Base-by-base conservation (phyloP, 306 rosid species). In the Rubus parviflorus region DNA sequence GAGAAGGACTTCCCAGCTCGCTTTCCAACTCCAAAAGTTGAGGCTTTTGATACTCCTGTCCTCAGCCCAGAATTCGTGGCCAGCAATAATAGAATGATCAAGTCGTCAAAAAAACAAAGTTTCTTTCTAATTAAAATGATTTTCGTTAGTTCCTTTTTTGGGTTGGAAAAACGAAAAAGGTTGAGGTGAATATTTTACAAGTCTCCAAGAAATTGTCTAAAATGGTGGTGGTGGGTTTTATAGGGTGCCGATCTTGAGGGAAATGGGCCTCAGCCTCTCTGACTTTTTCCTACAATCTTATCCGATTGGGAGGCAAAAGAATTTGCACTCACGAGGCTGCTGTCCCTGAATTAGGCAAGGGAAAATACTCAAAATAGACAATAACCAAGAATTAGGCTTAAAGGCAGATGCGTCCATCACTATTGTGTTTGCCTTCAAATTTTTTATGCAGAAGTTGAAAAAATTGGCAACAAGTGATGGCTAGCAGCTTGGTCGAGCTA, bases 271-370 rank as follows among this genome's bases (percentile, higher is more conserved):
- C n/a, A 81, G 79, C 54, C 25, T 75, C 73, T 45, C 52, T 37
- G 74, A 70, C 60, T 17, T 62, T 57, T 54, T 41, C 65, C 43
- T 43, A 7, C 40, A 66, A 76, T 84, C 84, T 83, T 87, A 84
- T 87, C 88, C 82, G 51, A 77, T 49, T 45, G 10, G 45, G 30
- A 60, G 72, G 77, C 53, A 61, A 16, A 40, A 46, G 70, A 75
- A 68, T 78, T 78, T 72, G 85, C 60, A 37, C 75, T 81, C 80
- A 83, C 85, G 85, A 81, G 80, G 82, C 38, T 67, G 53, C 54
- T 70, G 81, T 42, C 74, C 49, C 67, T 30, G 35, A 30, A 30
- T n/a, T n/a, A n/a, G n/a, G n/a, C n/a, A n/a, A n/a, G n/a, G n/a
- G n/a, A n/a, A n/a, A n/a, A n/a, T n/a, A n/a, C n/a, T n/a, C n/a